A percentile compares a stretch with the other conserved stretches of the same genome.
Evolutionary conservation across 352 stramenopile genomes (phyloP).

Genomic region (Phytophthora chlamydospora): DNA sequence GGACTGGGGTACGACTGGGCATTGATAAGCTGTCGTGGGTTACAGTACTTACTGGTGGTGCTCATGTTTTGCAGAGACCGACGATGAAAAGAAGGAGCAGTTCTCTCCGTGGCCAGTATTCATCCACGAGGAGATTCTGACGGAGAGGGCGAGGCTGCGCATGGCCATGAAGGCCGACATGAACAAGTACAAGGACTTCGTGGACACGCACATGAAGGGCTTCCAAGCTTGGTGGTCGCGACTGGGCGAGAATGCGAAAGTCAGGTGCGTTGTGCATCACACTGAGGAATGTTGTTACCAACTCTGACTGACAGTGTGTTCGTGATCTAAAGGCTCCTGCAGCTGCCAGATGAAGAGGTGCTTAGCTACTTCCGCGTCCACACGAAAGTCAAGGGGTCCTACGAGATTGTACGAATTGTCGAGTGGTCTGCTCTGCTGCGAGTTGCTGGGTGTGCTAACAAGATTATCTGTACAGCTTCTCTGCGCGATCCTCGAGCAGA

Average conservation of each 20-base stretch:
- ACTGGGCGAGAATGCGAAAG: constrained; percentile 51
- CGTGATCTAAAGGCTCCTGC: constrained; percentile 64
- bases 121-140: constrained; percentile 94
- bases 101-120: constrained; percentile 84
- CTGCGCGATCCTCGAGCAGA: constrained; percentile 90
- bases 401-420: constrained; percentile 74
- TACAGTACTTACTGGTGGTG: neutral
- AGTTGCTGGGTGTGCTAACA: neutral
- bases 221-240: constrained; percentile 67
- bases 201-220: constrained; percentile 67
- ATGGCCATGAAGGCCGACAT: constrained; percentile 85
- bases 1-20: constrained; percentile 68
- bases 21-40: neutral
- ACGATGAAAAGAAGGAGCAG: constrained; percentile 91
- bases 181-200: constrained; percentile 65
- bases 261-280: constrained; percentile 31
- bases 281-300: neutral
- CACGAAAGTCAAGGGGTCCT: constrained; percentile 91
- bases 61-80: constrained; percentile 73
- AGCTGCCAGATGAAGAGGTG: constrained; percentile 87
- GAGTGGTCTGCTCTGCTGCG: neutral
- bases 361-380: constrained; percentile 78
- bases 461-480: constrained; percentile 44
- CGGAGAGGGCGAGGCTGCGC: constrained; percentile 87
- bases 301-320: constrained; percentile 1